A percentile compares a stretch with the other conserved stretches of the same genome.
phyloP scores from a whole-genome alignment of 176 grass and related monocot species.

The Phoenix roebelenii region DNA sequence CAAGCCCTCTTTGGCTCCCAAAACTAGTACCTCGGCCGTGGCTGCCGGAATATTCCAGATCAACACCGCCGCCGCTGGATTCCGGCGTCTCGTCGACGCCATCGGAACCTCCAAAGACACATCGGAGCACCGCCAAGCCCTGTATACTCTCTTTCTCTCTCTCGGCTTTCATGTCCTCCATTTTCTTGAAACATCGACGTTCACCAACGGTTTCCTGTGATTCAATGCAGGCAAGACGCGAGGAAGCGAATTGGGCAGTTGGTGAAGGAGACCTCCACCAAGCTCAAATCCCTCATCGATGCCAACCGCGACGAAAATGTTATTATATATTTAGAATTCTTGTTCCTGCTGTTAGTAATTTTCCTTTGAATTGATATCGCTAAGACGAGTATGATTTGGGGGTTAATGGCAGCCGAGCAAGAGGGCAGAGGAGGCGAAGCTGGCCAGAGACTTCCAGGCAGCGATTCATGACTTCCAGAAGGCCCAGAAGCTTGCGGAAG shows the following conservation, averaged over 20 bases:
- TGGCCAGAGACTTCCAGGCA: background rate
- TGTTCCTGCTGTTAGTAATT: no score
- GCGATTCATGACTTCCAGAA: constrained; percentile 1
- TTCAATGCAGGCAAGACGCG: background rate
- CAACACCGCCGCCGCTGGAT: constrained; percentile 1
- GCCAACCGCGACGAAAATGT: no score
- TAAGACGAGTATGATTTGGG: no score
- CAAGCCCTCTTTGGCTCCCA: background rate
- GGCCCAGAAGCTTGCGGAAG: background rate
- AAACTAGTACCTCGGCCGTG: background rate
- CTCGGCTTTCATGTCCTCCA: background rate
- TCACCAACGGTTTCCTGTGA: no score
- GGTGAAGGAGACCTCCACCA: background rate
- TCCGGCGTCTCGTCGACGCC: constrained; percentile 5
- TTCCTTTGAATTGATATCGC: no score
- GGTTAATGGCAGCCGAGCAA: no score
- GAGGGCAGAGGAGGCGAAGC: background rate
- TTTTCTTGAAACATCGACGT: no score
- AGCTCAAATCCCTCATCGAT: background rate
- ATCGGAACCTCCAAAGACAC: constrained; percentile 3
- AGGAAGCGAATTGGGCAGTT: constrained; percentile 2
- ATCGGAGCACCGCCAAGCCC: background rate
- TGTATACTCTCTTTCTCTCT: background rate
- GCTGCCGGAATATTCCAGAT: constrained; percentile 1
- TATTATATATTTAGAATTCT: no score